These are phyloP conservation scores for Pseudodiploospora longispora DNA, from an alignment of 2,329 filamentous ascomycete species.

Conservation along the genomic window DNA sequence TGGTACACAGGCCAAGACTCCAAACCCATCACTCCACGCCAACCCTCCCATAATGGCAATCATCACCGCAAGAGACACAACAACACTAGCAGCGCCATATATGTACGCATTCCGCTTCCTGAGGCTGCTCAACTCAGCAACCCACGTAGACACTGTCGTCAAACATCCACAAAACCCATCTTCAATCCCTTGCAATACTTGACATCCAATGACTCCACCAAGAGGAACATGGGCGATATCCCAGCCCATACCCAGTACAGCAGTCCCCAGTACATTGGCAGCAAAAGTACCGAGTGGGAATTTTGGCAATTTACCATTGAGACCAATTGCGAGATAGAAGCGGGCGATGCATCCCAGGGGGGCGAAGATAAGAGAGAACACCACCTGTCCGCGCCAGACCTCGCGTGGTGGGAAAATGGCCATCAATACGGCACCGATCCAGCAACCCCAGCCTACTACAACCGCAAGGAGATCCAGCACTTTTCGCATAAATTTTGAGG, in stretches of 20 bases:
- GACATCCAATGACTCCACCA: constrained; percentile 53
- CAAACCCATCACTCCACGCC: constrained; percentile 58
- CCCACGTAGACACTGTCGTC: constrained; percentile 62
- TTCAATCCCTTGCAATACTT: constrained; percentile 57
- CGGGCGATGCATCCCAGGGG: constrained; percentile 69
- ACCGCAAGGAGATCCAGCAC: constrained; percentile 57
- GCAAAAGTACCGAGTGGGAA: constrained; percentile 85
- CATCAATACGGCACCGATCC: constrained; percentile 70
- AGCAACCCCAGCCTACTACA: constrained; percentile 62
- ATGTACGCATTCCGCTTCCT: constrained; percentile 51
- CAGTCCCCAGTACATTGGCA: constrained; percentile 72
- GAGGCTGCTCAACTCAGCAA: constrained; percentile 49
- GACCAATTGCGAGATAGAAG: constrained; percentile 60
- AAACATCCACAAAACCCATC: constrained; percentile 61
- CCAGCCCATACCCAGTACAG: constrained; percentile 66
- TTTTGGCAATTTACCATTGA: constrained; percentile 58
- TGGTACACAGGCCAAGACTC: constrained; percentile 26
- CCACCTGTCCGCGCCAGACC: constrained; percentile 64
- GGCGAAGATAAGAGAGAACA: constrained; percentile 75
- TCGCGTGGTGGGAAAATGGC: constrained; percentile 64
- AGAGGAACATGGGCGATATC: constrained; percentile 63
- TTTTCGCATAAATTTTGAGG: constrained; percentile 47
- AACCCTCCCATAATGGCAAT: constrained; percentile 69
- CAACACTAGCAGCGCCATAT: constrained; percentile 57
- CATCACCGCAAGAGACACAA: constrained; percentile 48